A percentile compares a stretch with the other conserved stretches of the same genome.
Conservation (phyloP, 2,329 filamentous ascomycete genomes). For the Aureobasidium subglaciale region DNA sequence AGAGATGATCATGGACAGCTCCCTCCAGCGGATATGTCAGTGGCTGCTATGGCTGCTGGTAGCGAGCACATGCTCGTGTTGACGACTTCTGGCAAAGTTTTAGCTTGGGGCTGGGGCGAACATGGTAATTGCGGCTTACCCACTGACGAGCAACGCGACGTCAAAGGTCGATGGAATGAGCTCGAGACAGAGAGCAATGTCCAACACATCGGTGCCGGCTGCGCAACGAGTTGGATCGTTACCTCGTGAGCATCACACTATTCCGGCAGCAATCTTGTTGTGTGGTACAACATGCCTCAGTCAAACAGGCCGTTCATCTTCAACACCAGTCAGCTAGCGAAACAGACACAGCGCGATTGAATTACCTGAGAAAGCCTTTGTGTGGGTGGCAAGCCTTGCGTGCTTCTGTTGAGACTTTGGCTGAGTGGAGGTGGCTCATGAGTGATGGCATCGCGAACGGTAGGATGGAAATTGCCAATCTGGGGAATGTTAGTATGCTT, state of each 20-base stretch:
- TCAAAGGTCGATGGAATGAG: constrained; percentile 62
- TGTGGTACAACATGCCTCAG: too few relatives aligned
- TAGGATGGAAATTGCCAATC: constrained; percentile 33
- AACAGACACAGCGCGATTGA: constrained; percentile 22
- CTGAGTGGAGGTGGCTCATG: constrained; percentile 15
- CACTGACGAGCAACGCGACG: constrained; percentile 54
- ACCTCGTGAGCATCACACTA: constrained; percentile 32
- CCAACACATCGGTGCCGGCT: constrained; percentile 67
- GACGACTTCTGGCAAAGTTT: constrained; percentile 55
- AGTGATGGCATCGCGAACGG: constrained; percentile 37
- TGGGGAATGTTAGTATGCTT: constrained; percentile 8
- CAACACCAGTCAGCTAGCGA: constrained; percentile 18
- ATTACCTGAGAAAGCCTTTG: constrained; percentile 65
- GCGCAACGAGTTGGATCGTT: constrained; percentile 78
- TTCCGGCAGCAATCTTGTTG: too few relatives aligned
- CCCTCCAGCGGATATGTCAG: constrained; percentile 54
- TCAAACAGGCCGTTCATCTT: constrained; percentile 35
- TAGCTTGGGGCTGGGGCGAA: constrained; percentile 95
- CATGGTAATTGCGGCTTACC: constrained; percentile 88
- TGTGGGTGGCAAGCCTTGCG: constrained; percentile 56
- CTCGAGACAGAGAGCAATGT: constrained; percentile 52
- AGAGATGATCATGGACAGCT: constrained; percentile 80
- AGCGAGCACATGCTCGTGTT: constrained; percentile 85
- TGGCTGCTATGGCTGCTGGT: constrained; percentile 65
- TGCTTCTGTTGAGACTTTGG: constrained; percentile 23